These are phyloP conservation scores for Helminthosporium solani DNA, from an alignment of 2,329 filamentous ascomycete species.

Conservation along the genomic window DNA sequence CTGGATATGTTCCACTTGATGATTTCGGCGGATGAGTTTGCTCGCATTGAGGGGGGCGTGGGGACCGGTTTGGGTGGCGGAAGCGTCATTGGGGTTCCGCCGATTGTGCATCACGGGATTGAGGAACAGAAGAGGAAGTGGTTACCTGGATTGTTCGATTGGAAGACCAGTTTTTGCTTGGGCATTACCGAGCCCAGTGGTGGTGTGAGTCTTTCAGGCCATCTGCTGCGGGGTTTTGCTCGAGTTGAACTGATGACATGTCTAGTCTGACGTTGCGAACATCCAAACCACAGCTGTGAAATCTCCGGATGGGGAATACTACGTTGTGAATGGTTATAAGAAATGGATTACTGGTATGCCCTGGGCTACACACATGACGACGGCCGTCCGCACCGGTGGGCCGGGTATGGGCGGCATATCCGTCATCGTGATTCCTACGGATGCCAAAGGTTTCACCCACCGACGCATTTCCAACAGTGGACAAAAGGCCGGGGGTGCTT, in stretches of 20 bases:
- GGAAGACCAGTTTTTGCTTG: slow-evolving; percentile 62
- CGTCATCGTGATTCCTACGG: slow-evolving; percentile 58
- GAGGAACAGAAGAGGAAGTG: slow-evolving; percentile 59
- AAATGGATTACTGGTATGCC: slow-evolving; percentile 68
- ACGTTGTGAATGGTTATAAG: slow-evolving; percentile 66
- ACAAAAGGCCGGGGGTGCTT: slow-evolving; percentile 64
- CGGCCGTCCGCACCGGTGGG: slow-evolving; percentile 61
- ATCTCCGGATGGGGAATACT: slow-evolving; percentile 71
- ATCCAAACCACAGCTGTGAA: slow-evolving; percentile 67
- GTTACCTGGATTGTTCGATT: slow-evolving; percentile 60
- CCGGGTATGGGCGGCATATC: slow-evolving; percentile 57
- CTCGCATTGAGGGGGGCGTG: slow-evolving; percentile 59
- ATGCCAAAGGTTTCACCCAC: slow-evolving; percentile 52
- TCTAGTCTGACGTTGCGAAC: slow-evolving; percentile 61
- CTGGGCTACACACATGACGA: slow-evolving; percentile 62
- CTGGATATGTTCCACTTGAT: slow-evolving; percentile 47
- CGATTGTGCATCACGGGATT: slow-evolving; percentile 63
- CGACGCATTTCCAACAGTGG: slow-evolving; percentile 64
- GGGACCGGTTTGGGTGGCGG: slow-evolving; percentile 60
- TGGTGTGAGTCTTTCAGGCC: slow-evolving; percentile 25
- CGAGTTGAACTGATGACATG: slow-evolving; percentile 1
- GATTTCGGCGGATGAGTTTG: slow-evolving; percentile 57
- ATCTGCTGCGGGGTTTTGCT: background rate
- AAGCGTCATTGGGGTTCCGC: slow-evolving; percentile 63
- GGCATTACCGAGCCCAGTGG: slow-evolving; percentile 66